A percentile compares a stretch with the other conserved stretches of the same genome.
Conservation (phyloP, 2,329 filamentous ascomycete species). For the Fusarium bactridioides region DNA sequence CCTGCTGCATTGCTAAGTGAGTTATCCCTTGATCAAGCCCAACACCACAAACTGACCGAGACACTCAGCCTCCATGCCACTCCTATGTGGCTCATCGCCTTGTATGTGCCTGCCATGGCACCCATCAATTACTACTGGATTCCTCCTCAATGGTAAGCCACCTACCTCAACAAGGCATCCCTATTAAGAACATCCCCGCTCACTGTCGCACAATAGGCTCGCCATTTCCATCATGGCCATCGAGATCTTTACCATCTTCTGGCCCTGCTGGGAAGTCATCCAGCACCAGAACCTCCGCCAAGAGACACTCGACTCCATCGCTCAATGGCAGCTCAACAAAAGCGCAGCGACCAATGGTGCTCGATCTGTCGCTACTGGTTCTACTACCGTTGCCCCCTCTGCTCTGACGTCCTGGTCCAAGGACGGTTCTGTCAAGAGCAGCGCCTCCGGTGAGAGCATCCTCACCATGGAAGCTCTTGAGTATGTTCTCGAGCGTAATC, state of each 20-base stretch:
- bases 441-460: constrained; percentile 49
- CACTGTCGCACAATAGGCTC: constrained; percentile 52
- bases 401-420: constrained; percentile 51
- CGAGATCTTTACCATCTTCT: constrained; percentile 69
- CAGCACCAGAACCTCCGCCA: constrained; percentile 55
- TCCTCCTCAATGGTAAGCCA: constrained; percentile 67
- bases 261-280: constrained; percentile 67
- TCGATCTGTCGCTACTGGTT: constrained; percentile 47
- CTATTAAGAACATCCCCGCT: background rate
- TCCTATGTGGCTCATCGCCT: constrained; percentile 72
- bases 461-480: constrained; percentile 51
- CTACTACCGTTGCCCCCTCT: constrained; percentile 44
- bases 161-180: background rate
- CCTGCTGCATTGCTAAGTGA: constrained; percentile 56
- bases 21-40: constrained; percentile 31
- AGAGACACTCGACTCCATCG: constrained; percentile 59
- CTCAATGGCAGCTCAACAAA: constrained; percentile 56
- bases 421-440: constrained; percentile 45
- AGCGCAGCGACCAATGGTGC: constrained; percentile 42
- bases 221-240: constrained; percentile 68
- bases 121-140: constrained; percentile 63
- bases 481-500: constrained; percentile 65
- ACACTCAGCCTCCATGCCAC: constrained; percentile 65
- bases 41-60: background rate
- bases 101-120: constrained; percentile 60